phyloP scores from a whole-genome alignment of 1,284 basidiomycete species.

The Ceratobasidium sp. region DNA sequence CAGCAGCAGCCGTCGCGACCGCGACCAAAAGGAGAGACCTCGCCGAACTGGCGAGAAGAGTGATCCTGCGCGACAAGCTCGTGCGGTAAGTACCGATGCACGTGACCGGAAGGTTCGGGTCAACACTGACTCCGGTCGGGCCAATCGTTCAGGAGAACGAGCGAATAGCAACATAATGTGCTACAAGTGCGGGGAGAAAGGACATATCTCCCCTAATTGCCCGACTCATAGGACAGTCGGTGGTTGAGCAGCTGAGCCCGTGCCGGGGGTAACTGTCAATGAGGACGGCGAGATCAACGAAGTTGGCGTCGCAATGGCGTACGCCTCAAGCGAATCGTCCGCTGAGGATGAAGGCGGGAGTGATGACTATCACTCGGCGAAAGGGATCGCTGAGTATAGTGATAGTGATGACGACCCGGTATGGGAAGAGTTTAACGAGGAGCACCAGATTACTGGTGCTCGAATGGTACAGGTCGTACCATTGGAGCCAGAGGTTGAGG shows the following conservation, averaged over 20 bases:
- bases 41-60: neutral
- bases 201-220: constrained; percentile 8
- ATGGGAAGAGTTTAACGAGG: neutral
- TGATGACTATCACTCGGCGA: neutral
- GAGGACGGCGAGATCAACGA: neutral
- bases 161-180: neutral
- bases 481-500: neutral
- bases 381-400: neutral
- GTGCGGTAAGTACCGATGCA: neutral
- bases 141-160: neutral
- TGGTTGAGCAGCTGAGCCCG: neutral
- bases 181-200: neutral
- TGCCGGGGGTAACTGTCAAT: neutral
- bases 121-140: neutral
- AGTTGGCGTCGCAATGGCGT: neutral
- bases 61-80: neutral
- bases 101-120: neutral
- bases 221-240: neutral
- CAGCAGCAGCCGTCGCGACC: neutral
- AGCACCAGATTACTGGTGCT: neutral
- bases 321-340: neutral
- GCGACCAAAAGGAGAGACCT: neutral
- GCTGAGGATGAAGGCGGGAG: neutral
- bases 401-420: neutral
- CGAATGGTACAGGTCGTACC: constrained; percentile 2